Conservation (phyloP, 2,329 filamentous ascomycete species). For the Colletotrichum sp. region DNA sequence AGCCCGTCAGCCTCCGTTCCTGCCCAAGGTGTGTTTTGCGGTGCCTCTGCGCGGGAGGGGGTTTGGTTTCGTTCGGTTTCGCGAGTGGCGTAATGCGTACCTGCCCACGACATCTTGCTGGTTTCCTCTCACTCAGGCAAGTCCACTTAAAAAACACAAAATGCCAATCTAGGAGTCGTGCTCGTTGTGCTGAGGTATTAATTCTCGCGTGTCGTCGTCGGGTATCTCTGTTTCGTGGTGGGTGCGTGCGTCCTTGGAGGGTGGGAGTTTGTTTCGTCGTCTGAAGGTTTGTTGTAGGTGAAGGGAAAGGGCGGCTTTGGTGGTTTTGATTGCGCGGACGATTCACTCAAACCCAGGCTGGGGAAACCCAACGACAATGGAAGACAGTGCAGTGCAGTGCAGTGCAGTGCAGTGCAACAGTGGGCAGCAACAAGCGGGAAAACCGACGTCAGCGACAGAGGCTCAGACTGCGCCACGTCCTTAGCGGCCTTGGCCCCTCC, state of each 20-base stretch:
- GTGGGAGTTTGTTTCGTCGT: conserved; percentile 9
- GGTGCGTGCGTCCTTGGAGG: background rate
- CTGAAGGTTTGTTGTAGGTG: background rate
- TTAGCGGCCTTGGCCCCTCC: background rate
- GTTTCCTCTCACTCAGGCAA: background rate
- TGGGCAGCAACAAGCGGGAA: background rate
- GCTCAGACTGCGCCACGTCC: conserved; percentile 9
- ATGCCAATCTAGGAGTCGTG: background rate
- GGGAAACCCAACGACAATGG: conserved; percentile 6
- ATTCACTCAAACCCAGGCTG: conserved; percentile 10
- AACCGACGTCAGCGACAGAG: conserved; percentile 27
- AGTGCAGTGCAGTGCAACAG: background rate
- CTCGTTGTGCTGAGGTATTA: background rate
- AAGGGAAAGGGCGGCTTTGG: background rate
- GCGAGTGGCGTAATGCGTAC: conserved; percentile 31
- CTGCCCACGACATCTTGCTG: conserved; percentile 51
- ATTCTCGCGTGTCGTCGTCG: background rate
- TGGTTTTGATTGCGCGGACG: conserved; percentile 19
- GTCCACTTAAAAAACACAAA: background rate
- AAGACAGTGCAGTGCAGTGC: background rate
- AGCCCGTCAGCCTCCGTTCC: background rate
- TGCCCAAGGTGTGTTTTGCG: background rate
- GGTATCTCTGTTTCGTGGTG: background rate
- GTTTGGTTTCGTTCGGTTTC: background rate
- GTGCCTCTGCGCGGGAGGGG: background rate